Evolutionary conservation across 2,329 filamentous ascomycete genomes (phyloP), one percentile per base, ranked within the genome.

Genomic region (Alternaria burnsii): DNA sequence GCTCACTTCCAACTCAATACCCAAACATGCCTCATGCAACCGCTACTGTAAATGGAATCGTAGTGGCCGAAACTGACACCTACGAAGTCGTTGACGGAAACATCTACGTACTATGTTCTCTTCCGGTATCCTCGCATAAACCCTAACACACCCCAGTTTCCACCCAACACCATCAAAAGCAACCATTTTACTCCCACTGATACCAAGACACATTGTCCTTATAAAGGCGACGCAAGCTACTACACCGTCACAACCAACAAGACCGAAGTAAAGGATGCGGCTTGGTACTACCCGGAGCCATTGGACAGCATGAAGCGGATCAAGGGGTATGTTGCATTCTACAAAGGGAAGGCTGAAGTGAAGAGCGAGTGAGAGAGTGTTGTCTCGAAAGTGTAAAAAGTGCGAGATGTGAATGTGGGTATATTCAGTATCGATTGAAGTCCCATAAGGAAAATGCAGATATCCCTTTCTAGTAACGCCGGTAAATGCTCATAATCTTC

Each of bases 11-110:
- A 18, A 7, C 5, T 24, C 28, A 7, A 32, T 4, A 34, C 26
- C 10, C n/a, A 28, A 8, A 48, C 18, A 76, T 76, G 74, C 73
- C 72, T 3, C 65, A 63, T 60, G 83, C 83, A 52, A 81, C 73
- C 52, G 86, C 86, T 43, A 80, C 78, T 26, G 71, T 86, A 51
- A 81, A 84, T 67, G 83, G 82, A 63, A 80, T 78, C 52, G 69
- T 82, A 36, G 72, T 88, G 53, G 86, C 86, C 60, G 81, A 84
- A 66, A 74, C 83, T 0, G 79, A 84, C 43, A 77, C 75, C 16
- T 87, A 82, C 76, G 83, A 86, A 67, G 80, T 83, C 28, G 85
- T 88, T 34, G 86, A 88, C 66, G 85, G 85, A 26, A 87, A 87
- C 73, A 80, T 87, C 61, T 88, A 88, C 71, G 80, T 82, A 66